Evolutionary conservation across 805 yeast species (phyloP).

Genomic region (Saturnispora gosingensis): DNA sequence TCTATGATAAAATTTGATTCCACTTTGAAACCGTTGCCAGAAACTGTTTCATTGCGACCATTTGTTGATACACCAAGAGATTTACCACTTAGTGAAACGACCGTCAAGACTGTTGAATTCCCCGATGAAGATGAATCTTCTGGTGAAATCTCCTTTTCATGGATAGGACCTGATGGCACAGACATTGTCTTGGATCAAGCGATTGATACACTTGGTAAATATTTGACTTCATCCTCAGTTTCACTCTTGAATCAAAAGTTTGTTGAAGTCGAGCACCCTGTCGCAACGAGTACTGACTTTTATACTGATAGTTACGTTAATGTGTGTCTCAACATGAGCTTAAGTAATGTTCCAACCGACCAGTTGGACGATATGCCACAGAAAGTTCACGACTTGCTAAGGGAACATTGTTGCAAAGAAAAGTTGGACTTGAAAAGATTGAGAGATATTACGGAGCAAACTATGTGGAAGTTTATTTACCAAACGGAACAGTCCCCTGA

Average conservation of each 20-base stretch:
- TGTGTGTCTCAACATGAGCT: conserved; percentile 46
- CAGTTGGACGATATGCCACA: conserved; percentile 44
- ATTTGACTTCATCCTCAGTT: conserved; percentile 68
- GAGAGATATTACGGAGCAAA: conserved; percentile 58
- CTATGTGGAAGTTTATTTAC: conserved; percentile 50
- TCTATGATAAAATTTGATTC: conserved; percentile 55
- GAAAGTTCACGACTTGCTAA: conserved; percentile 41
- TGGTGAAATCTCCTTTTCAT: conserved; percentile 65
- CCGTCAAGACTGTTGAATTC: conserved; percentile 52
- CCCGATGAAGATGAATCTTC: conserved; percentile 84
- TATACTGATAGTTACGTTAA: conserved; percentile 67
- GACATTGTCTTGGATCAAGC: conserved; percentile 55
- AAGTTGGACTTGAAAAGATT: conserved; percentile 57
- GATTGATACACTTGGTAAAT: conserved; percentile 57
- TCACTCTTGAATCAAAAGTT: conserved; percentile 63
- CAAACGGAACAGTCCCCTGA: conserved; percentile 57
- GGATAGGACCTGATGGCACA: conserved; percentile 69
- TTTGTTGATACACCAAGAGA: conserved; percentile 61
- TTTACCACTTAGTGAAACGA: conserved; percentile 31
- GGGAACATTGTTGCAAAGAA: conserved; percentile 38
- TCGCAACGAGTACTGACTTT: conserved; percentile 61
- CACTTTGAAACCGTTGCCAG: conserved; percentile 37
- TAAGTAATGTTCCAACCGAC: conserved; percentile 72
- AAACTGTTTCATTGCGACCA: conserved; percentile 46
- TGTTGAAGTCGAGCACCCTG: conserved; percentile 75